Percentiles rank a stretch among this genome's conserved stretches.
phyloP scores from a whole-genome alignment of 345 rosid species.

The Nephelium lappaceum region DNA sequence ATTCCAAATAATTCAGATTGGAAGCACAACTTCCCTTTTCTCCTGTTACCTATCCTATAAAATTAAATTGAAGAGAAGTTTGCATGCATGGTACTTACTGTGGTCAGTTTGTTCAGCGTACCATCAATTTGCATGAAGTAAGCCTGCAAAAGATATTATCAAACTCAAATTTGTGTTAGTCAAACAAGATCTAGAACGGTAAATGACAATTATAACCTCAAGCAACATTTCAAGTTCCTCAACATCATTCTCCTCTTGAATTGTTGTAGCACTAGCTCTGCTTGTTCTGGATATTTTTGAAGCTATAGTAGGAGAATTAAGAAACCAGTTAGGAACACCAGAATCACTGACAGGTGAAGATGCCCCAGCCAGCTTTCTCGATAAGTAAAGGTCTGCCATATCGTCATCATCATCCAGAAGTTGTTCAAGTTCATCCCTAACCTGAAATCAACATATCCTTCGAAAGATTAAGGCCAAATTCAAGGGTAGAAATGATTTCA shows the following conservation, averaged over 20 bases:
- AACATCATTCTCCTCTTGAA: constrained; percentile 51
- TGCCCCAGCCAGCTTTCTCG: constrained; percentile 42
- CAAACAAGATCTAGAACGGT: neutral
- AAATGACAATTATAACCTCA: constrained; percentile 40
- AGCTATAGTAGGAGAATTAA: constrained; percentile 39
- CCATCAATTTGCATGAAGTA: constrained; percentile 63
- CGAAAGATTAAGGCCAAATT: neutral
- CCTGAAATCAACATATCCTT: constrained; percentile 29
- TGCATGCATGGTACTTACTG: constrained; percentile 32
- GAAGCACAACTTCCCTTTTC: neutral
- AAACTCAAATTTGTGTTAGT: constrained; percentile 13
- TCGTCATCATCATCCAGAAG: constrained; percentile 58
- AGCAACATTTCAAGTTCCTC: constrained; percentile 74
- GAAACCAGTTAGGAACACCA: constrained; percentile 43
- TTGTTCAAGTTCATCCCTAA: constrained; percentile 60
- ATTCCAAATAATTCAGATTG: neutral
- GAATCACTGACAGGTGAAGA: constrained; percentile 46
- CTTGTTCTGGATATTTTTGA: constrained; percentile 55
- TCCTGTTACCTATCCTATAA: neutral
- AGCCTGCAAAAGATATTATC: constrained; percentile 43
- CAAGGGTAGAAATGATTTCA: neutral
- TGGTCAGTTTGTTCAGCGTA: constrained; percentile 56
- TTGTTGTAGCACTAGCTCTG: constrained; percentile 40
- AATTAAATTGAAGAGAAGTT: constrained; percentile 13
- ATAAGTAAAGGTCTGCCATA: constrained; percentile 62